Evolutionary conservation across 1,284 basidiomycete species (phyloP).

Genomic region (Moesziomyces globuligerus): DNA sequence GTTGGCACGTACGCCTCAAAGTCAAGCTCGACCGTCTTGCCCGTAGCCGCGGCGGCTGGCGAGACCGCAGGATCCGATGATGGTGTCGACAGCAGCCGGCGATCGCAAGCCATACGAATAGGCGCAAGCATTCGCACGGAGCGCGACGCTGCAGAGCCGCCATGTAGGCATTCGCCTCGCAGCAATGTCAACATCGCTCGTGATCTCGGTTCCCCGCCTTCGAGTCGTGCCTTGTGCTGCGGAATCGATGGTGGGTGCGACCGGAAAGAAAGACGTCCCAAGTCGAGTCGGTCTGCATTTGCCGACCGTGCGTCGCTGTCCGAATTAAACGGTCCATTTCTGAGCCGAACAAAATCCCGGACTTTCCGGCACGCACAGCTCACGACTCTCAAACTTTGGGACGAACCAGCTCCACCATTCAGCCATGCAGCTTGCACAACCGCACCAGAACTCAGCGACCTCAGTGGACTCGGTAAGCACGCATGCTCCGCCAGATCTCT

Average conservation of each 20-base stretch:
- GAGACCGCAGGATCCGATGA: conserved; percentile 31
- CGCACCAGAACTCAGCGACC: too few species aligned
- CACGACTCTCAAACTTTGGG: background rate
- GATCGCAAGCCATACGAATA: background rate
- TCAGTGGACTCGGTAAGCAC: too few species aligned
- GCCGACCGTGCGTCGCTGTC: conserved; percentile 7
- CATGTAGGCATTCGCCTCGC: conserved; percentile 10
- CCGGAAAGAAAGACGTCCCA: background rate
- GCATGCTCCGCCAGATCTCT: too few species aligned
- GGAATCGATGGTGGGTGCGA: background rate
- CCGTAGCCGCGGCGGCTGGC: conserved; percentile 27
- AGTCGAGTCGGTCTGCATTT: too few species aligned
- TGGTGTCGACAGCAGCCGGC: conserved; percentile 17
- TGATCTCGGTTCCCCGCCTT: too few species aligned
- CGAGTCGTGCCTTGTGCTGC: background rate
- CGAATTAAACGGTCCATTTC: background rate
- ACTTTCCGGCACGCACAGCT: background rate
- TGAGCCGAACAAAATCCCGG: conserved; percentile 36
- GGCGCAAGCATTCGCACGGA: conserved; percentile 1
- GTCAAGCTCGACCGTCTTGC: conserved; percentile 40
- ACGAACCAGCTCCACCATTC: conserved; percentile 1
- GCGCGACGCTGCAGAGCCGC: background rate
- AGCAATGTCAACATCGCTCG: conserved; percentile 22
- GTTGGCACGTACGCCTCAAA: conserved; percentile 43
- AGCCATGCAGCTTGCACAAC: background rate